phyloP scores from a whole-genome alignment of 2,329 filamentous ascomycete species.

The Monosporascus sp. region DNA sequence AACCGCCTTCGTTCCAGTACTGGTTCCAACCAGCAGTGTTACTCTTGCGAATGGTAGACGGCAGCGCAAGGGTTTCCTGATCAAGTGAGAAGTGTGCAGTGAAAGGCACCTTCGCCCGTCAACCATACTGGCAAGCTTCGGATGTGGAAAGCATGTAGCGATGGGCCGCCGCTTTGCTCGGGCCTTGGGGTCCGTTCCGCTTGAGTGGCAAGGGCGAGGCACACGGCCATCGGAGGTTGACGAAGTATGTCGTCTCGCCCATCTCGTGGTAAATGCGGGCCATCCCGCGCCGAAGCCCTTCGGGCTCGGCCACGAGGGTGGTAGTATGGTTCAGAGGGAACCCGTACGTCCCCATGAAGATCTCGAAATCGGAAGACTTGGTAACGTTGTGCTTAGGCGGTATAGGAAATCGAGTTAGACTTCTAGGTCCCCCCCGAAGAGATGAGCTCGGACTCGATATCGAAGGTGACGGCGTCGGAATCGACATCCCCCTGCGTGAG shows the following conservation, averaged over 20 bases:
- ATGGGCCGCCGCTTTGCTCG: conserved; percentile 23
- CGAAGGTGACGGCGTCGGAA: conserved; percentile 32
- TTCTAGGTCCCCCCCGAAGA: conserved; percentile 25
- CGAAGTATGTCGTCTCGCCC: conserved; percentile 33
- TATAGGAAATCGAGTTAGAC: conserved; percentile 40
- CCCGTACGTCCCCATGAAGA: conserved; percentile 37
- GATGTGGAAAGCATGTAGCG: conserved; percentile 25
- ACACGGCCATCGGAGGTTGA: conserved; percentile 31
- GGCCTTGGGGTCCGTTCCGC: conserved; percentile 18
- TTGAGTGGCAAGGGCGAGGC: conserved; percentile 14
- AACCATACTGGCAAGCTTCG: background rate
- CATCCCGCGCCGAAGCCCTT: conserved; percentile 6
- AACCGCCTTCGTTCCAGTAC: conserved; percentile 36
- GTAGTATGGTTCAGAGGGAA: conserved; percentile 35
- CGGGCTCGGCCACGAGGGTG: conserved; percentile 6
- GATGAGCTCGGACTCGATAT: conserved; percentile 32
- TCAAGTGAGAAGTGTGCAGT: conserved; percentile 30
- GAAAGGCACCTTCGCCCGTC: conserved; percentile 19
- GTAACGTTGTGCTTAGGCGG: conserved; percentile 28
- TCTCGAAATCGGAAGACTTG: conserved; percentile 38
- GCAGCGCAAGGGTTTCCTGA: conserved; percentile 16
- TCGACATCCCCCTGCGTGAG: conserved; percentile 33
- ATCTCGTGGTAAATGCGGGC: conserved; percentile 33
- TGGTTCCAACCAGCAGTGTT: conserved; percentile 26
- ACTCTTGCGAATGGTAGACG: conserved; percentile 17